Evolutionary conservation across 2,329 filamentous ascomycete species (phyloP).

Genomic region (Penicillium sp.): DNA sequence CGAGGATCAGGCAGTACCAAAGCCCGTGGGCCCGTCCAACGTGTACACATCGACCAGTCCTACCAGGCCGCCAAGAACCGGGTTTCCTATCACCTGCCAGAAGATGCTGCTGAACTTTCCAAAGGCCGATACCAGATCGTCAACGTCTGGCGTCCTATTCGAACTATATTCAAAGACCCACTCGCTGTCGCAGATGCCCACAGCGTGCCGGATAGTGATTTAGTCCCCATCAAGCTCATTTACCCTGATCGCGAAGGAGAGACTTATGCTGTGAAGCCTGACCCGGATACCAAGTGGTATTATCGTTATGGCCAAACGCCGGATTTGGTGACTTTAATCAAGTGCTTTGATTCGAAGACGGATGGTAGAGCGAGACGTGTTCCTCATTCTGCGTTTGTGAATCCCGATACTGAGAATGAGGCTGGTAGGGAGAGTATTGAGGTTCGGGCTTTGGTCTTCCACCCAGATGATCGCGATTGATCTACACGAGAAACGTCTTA

Average conservation of each 20-base stretch:
- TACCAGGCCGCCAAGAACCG: slow-evolving; percentile 45
- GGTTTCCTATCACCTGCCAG: slow-evolving; percentile 46
- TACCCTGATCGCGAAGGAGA: slow-evolving; percentile 55
- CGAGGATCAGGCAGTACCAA: slow-evolving; percentile 34
- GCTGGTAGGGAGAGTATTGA: slow-evolving; percentile 56
- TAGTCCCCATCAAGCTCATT: slow-evolving; percentile 52
- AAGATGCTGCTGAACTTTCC: slow-evolving; percentile 46
- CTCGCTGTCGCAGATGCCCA: slow-evolving; percentile 55
- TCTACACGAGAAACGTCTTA: not conserved
- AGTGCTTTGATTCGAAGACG: slow-evolving; percentile 61
- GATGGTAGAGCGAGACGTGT: slow-evolving; percentile 55
- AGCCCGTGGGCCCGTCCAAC: slow-evolving; percentile 48
- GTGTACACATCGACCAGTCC: slow-evolving; percentile 56
- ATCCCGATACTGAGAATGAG: slow-evolving; percentile 46
- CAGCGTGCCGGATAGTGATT: slow-evolving; percentile 52
- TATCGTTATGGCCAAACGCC: slow-evolving; percentile 55
- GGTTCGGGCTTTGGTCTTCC: slow-evolving; percentile 56
- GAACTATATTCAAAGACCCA: slow-evolving; percentile 55
- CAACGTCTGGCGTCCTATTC: slow-evolving; percentile 55
- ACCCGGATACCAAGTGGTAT: slow-evolving; percentile 52
- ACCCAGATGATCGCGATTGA: slow-evolving; percentile 39
- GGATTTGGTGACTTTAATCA: slow-evolving; percentile 59
- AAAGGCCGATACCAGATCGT: slow-evolving; percentile 50
- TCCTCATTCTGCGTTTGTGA: slow-evolving; percentile 58
- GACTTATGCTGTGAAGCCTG: slow-evolving; percentile 50